These are phyloP conservation scores for Hansenula sp. DNA, from an alignment of 1,139 yeast genomes.

Conservation along the genomic window DNA sequence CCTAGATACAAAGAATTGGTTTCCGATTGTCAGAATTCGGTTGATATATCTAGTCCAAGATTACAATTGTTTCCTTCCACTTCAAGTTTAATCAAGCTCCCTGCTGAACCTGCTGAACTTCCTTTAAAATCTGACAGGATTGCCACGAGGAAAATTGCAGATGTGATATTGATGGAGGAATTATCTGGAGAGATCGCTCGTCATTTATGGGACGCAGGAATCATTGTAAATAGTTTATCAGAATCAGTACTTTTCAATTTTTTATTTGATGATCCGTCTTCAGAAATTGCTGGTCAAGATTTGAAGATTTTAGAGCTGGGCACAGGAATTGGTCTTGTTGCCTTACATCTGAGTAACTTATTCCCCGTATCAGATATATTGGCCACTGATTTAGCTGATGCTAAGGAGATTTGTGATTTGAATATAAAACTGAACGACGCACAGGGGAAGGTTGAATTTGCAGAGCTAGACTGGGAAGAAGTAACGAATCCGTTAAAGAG, in stretches of 20 bases:
- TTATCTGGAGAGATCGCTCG: slow-evolving; percentile 25
- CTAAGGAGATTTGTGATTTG: slow-evolving; percentile 20
- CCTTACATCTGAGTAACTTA: slow-evolving; percentile 16
- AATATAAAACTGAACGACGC: slow-evolving; percentile 19
- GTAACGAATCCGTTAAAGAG: slow-evolving; percentile 5
- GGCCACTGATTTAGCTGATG: slow-evolving; percentile 25
- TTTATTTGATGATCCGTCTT: background rate
- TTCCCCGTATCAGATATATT: slow-evolving; percentile 11
- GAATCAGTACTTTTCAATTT: slow-evolving; percentile 6
- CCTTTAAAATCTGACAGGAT: slow-evolving; percentile 17
- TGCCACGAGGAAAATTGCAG: slow-evolving; percentile 11
- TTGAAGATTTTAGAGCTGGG: slow-evolving; percentile 24
- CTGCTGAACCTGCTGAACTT: slow-evolving; percentile 4
- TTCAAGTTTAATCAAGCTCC: slow-evolving; percentile 16
- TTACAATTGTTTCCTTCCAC: slow-evolving; percentile 13
- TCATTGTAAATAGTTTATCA: slow-evolving; percentile 11
- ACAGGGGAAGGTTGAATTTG: slow-evolving; percentile 9
- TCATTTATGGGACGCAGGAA: slow-evolving; percentile 28
- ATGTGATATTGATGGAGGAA: slow-evolving; percentile 18
- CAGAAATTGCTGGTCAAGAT: background rate
- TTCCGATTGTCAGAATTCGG: slow-evolving; percentile 4
- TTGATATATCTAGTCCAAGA: background rate
- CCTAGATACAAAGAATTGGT: slow-evolving; percentile 6
- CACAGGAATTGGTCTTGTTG: slow-evolving; percentile 25
- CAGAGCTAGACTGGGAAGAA: slow-evolving; percentile 24